Evolutionary conservation across 768 basidiomycete species (phyloP).

Genomic region (Amanita phalloides): DNA sequence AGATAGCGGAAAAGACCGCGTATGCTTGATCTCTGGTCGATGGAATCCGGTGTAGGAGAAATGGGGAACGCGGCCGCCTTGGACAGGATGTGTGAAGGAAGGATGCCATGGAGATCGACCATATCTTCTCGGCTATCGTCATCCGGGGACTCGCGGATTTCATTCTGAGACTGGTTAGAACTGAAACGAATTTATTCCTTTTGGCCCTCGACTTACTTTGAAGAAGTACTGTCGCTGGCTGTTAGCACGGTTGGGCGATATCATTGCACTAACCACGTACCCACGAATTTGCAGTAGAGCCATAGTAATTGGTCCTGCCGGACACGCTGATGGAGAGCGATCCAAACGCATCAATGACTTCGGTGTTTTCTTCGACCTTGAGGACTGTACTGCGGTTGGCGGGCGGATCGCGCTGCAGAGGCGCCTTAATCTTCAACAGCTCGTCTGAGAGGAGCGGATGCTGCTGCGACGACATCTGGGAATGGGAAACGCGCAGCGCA

Average conservation of each 20-base stretch:
- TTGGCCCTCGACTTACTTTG: conserved; percentile 44
- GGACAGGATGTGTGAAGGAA: conserved; percentile 52
- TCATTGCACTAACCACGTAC: conserved; percentile 26
- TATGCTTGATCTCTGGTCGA: conserved; percentile 36
- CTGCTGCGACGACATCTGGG: conserved; percentile 41
- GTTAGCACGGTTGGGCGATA: conserved; percentile 6
- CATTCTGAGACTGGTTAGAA: conserved; percentile 33
- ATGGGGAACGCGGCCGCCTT: conserved; percentile 62
- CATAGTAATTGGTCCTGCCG: conserved; percentile 68
- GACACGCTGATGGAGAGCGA: conserved; percentile 64
- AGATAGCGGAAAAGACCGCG: conserved; percentile 61
- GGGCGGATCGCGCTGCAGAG: conserved; percentile 57
- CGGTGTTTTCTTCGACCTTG: conserved; percentile 57
- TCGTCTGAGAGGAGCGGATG: conserved; percentile 68
- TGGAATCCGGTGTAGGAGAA: conserved; percentile 25
- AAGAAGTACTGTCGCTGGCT: conserved; percentile 49
- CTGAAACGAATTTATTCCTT: background rate
- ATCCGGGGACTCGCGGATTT: conserved; percentile 44
- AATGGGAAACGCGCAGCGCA: conserved; percentile 48
- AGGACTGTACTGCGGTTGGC: conserved; percentile 25
- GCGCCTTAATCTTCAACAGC: conserved; percentile 64
- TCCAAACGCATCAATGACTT: conserved; percentile 73
- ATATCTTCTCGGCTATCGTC: conserved; percentile 40
- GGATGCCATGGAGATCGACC: conserved; percentile 39
- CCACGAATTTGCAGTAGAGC: conserved; percentile 69